Base-by-base conservation (phyloP, 768 basidiomycete genomes). In the Russula lepida region DNA sequence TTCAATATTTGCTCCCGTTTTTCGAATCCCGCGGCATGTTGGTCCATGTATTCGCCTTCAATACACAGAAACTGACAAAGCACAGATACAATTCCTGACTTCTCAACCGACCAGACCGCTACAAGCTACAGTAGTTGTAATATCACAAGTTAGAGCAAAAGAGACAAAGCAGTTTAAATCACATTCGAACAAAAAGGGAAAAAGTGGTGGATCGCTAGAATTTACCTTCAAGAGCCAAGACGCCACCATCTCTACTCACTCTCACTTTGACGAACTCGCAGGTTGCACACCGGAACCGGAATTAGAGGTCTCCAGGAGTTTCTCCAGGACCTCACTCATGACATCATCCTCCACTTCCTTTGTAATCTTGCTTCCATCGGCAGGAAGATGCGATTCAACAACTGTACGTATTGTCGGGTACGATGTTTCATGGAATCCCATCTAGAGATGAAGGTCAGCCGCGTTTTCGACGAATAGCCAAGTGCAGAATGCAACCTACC, bases 271-370 rank as follows among this genome's bases (percentile, higher is more conserved):
- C 52, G 44, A 47, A 55, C n/a, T 15, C 39, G 53, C 37, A 6
- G 57, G 30, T 15, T 27, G 62, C 51, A 25, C 1, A 21, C 52
- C 35, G 9, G 65, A 64, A 6, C 52, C 37, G 6, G 65, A 64
- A 6, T 48, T 59, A 50, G 65, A 58, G 15, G 23, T 6, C 4
- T 81, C 74, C 48, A 86, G 71, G 53, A 88, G 73, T 46, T 81
- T 81, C 65, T 88, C 85, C 33, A 88, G 70, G 64, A 88, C 64
- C 6, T 75, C 81, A 13, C 84, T 85, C 33, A 86, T 82, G 55
- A 87, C 79, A 57, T 85, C 79, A 65, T 86, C 85, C 69, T 88
- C 86, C 1, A 71, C 71, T 11, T 85, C 85, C 65, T 81, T 83
- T 27, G 74, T 75, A 11, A 79, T 60, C 73, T 74, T n/a, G 61